Base-by-base conservation (phyloP, 2,329 filamentous ascomycete genomes). In the Colletotrichum orbiculare region DNA sequence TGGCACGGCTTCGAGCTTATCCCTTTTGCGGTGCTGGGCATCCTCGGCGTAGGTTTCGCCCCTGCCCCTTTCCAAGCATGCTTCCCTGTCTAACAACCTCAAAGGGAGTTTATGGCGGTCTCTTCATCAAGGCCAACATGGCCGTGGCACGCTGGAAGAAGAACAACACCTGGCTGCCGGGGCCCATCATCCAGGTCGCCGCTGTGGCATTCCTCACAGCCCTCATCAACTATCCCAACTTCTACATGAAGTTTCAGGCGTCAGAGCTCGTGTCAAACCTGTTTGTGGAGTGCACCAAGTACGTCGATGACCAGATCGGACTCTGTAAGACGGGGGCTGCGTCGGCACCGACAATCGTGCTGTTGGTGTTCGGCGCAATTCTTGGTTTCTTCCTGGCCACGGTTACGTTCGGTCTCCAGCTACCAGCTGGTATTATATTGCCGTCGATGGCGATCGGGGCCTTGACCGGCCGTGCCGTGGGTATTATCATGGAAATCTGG, bases 61-160 rank as follows among this genome's bases (percentile, higher is more conserved):
- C 34, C 10, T 8, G 37, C 11, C 34, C 25, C 15, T 10, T 9
- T 2, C 3, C 8, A 10, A 10, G 41, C 25, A 15, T 39, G 33
- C 17, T 34, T 37, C 42, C 37, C 11, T 10, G n/a, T 46, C 71
- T 74, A 65, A 70, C 39, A 13, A 35, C 10, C 8, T 8, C 55
- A 25, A 25, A 87, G 84, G 96, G 96, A n/a, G 81, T 98, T 2
- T 98, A 97, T 72, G 96, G 96, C 8, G 95, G 93, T 2, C 86
- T 97, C 56, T 97, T 99, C 76, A 97, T 98, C 81, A 95, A 94
- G 73, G 82, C 93, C 64, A 99, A 99, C 78, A 96, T 97, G 90
- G 86, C 85, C 64, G 84, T 98, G 43, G 91, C 94, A 2, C 83
- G 86, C 70, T 96, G 93, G 89, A 92, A 94, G 73, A 91, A 91